Conservation (phyloP, 306 rosid genomes). For the Styphnolobium japonicum region DNA sequence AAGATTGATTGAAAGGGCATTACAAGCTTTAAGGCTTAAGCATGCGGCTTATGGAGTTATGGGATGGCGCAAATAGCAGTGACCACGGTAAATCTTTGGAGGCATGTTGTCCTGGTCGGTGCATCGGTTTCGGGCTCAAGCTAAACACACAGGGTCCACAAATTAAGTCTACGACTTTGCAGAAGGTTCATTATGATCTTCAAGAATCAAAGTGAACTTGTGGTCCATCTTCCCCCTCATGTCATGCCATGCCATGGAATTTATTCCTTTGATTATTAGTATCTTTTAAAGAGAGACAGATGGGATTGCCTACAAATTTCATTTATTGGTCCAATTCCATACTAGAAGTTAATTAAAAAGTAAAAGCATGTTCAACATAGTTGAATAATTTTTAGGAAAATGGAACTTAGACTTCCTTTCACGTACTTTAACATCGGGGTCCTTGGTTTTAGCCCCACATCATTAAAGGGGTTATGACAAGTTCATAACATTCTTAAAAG, state of each 20-base stretch:
- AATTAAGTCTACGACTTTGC: background rate
- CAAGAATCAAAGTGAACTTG: background rate
- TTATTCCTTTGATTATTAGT: background rate
- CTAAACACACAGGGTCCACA: constrained; percentile 13
- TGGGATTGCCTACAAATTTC: background rate
- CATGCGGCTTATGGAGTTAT: constrained; percentile 17
- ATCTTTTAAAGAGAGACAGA: background rate
- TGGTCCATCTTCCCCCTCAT: constrained; percentile 23
- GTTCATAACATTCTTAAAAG: constrained; percentile 3
- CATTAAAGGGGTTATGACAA: background rate
- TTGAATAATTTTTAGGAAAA: constrained; percentile 18
- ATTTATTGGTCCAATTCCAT: background rate
- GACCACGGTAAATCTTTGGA: background rate
- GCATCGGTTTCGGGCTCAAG: background rate
- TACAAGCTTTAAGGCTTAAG: constrained; percentile 4
- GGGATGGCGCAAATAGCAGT: constrained; percentile 10
- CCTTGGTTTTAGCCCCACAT: background rate
- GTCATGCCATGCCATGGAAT: background rate
- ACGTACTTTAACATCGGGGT: background rate
- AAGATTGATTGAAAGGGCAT: constrained; percentile 2
- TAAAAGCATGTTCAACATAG: constrained; percentile 3
- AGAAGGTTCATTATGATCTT: background rate
- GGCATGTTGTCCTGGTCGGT: background rate
- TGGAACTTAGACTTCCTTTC: constrained; percentile 18
- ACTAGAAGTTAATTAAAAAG: background rate